These are phyloP conservation scores for Phytophthora hibernalis DNA, from an alignment of 352 stramenopile genomes.

Conservation along the genomic window DNA sequence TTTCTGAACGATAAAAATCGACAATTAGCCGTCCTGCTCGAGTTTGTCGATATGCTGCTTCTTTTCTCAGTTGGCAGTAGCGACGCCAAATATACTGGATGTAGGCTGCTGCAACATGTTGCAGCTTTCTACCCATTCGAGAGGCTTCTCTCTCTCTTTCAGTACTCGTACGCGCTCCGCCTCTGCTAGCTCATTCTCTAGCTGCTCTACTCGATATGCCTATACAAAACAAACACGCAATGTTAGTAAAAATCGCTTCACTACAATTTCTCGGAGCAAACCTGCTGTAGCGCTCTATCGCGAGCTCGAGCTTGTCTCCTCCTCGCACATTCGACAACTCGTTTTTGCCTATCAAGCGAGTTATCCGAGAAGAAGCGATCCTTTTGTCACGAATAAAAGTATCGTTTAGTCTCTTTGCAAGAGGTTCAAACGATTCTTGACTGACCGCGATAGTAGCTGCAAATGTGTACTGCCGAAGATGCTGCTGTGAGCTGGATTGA, in stretches of 20 bases:
- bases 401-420: slow-evolving; percentile 1
- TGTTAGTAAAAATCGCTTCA: neutral
- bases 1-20: slow-evolving; percentile 39
- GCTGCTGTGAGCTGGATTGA: slow-evolving; percentile 45
- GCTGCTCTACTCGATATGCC: slow-evolving; percentile 49
- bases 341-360: slow-evolving; percentile 62
- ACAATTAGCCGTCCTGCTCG: slow-evolving; percentile 43
- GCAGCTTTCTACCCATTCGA: slow-evolving; percentile 65
- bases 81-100: slow-evolving; percentile 74
- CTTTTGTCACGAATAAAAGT: slow-evolving; percentile 27
- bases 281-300: slow-evolving; percentile 64
- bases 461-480: slow-evolving; percentile 44
- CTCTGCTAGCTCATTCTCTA: slow-evolving; percentile 63
- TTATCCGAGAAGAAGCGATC: slow-evolving; percentile 81
- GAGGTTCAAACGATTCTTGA: neutral
- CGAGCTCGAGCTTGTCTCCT: slow-evolving; percentile 57
- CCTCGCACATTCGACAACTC: slow-evolving; percentile 64
- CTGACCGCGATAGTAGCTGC: slow-evolving; percentile 47
- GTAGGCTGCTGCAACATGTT: slow-evolving; percentile 70
- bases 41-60: slow-evolving; percentile 18
- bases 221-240: slow-evolving; percentile 13
- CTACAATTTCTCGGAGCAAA: slow-evolving; percentile 7
- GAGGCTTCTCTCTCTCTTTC: slow-evolving; percentile 61
- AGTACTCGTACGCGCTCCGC: slow-evolving; percentile 36
- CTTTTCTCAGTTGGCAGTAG: slow-evolving; percentile 16